Evolutionary conservation across 805 yeast genomes (phyloP), one percentile per base, ranked within the genome.

Genomic region (Yamadazyma tumulicola): DNA sequence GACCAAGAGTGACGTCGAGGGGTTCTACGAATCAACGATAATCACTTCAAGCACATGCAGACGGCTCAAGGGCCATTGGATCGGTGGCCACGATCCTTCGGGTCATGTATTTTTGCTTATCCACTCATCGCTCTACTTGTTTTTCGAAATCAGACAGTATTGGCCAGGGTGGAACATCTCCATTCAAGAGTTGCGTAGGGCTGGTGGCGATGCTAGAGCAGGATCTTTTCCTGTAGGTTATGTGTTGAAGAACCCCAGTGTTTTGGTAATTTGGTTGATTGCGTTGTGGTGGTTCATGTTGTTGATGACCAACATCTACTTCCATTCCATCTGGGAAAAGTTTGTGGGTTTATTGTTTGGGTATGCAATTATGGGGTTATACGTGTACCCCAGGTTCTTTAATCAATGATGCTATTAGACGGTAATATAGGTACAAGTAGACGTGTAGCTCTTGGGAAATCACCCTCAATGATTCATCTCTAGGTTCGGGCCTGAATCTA

Each of bases 21-120:
- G 30, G 8, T 14, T 28, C 9, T 43, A 31, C 17, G 46, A 42
- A 27, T 31, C 40, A 2, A 41, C 19, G 6, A 9, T 9, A 3
- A 47, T 67, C 8, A 47, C 64, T 5, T 65, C 71, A 7, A 53
- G 52, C 33, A 44, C 48, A 12, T 67, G 73, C 48, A 49, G 67
- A 15, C 43, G 45, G 26, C 39, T 64, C 74, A 93, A 54, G 58
- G 93, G 54, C 33, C 52, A 41, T 19, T 74, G 50, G 87, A 79
- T 32, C 82, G 97, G 96, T 0, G 98, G 98, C 0, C 96, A 87
- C 53, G 98, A 93, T 61, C 96, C 97, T 4, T 81, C 91, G 41
- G 98, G 98, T 0, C 98, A 93, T 54, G 81, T 86, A 1, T 93
- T 89, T 48, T 55, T 93, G 26, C 62, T 91, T 29, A 72, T 81